A percentile compares a stretch with the other conserved stretches of the same genome.
Conservation (phyloP, 345 rosid genomes). For the Salix exigua region DNA sequence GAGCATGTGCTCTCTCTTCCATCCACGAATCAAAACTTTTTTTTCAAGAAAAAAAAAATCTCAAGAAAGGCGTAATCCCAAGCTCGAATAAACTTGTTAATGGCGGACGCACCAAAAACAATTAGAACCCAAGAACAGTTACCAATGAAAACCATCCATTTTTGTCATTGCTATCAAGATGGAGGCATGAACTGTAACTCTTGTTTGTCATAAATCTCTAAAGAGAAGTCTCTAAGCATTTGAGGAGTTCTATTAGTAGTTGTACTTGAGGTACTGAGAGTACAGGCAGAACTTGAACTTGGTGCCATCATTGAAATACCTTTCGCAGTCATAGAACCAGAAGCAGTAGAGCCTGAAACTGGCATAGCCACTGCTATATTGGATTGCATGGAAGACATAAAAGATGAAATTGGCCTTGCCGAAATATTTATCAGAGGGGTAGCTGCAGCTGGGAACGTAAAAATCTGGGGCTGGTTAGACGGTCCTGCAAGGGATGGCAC, state of each 20-base stretch:
- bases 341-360: slow-evolving; percentile 18
- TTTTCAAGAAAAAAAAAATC: background rate
- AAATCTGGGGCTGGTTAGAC: slow-evolving; percentile 48
- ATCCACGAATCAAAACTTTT: background rate
- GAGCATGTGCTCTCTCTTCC: slow-evolving; percentile 48
- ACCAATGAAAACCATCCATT: background rate
- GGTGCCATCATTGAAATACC: slow-evolving; percentile 52
- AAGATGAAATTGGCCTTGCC: slow-evolving; percentile 52
- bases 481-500: slow-evolving; percentile 48
- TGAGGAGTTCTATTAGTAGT: slow-evolving; percentile 29
- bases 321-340: slow-evolving; percentile 32
- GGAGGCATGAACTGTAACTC: slow-evolving; percentile 67
- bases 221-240: slow-evolving; percentile 67
- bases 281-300: slow-evolving; percentile 40
- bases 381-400: slow-evolving; percentile 50
- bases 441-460: slow-evolving; percentile 53
- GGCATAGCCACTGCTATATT: slow-evolving; percentile 30
- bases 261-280: slow-evolving; percentile 2
- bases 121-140: background rate
- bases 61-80: background rate
- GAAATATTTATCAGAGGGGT: slow-evolving; percentile 45
- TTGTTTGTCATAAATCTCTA: slow-evolving; percentile 66
- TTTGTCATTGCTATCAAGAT: slow-evolving; percentile 45
- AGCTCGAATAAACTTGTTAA: slow-evolving; percentile 6
- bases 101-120: slow-evolving; percentile 23